Evolutionary conservation across 2,329 filamentous ascomycete species (phyloP).

Genomic region (Boeremia lycopersici): DNA sequence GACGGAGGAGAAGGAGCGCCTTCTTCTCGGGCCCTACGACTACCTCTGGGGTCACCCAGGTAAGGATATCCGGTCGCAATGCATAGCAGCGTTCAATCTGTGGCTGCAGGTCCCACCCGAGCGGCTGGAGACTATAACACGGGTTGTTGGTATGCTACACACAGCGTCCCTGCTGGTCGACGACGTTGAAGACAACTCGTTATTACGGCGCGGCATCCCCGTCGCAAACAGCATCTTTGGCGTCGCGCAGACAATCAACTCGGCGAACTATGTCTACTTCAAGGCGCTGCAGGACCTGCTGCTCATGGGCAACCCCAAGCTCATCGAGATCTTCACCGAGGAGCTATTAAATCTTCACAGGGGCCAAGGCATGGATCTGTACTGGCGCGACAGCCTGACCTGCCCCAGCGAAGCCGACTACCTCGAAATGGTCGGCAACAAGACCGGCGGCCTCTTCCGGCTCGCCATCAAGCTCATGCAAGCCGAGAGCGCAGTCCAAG

Average conservation of each 20-base stretch:
- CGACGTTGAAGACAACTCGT: conserved; percentile 83
- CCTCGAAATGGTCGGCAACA: conserved; percentile 92
- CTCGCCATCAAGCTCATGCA: conserved; percentile 89
- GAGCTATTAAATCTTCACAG: conserved; percentile 84
- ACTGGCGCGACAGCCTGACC: conserved; percentile 84
- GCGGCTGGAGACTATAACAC: conserved; percentile 75
- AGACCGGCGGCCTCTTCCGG: conserved; percentile 86
- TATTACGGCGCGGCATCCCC: conserved; percentile 77
- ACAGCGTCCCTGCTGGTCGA: conserved; percentile 83
- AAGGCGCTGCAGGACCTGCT: conserved; percentile 75
- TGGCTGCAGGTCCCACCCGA: conserved; percentile 77
- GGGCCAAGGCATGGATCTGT: conserved; percentile 89
- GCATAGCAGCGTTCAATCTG: conserved; percentile 80
- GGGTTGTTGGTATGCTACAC: conserved; percentile 83
- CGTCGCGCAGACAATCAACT: conserved; percentile 86
- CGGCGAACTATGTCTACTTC: conserved; percentile 89
- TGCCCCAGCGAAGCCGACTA: conserved; percentile 89
- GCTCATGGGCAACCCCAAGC: conserved; percentile 69
- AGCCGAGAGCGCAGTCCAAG: conserved; percentile 63
- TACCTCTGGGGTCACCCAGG: conserved; percentile 80
- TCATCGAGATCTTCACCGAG: conserved; percentile 76
- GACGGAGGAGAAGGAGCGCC: conserved; percentile 76
- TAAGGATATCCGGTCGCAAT: conserved; percentile 81
- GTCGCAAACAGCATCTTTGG: conserved; percentile 87
- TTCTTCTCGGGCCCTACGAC: conserved; percentile 78